phyloP scores from a whole-genome alignment of 2,329 filamentous ascomycete species.

The Fusarium fujikuroi region DNA sequence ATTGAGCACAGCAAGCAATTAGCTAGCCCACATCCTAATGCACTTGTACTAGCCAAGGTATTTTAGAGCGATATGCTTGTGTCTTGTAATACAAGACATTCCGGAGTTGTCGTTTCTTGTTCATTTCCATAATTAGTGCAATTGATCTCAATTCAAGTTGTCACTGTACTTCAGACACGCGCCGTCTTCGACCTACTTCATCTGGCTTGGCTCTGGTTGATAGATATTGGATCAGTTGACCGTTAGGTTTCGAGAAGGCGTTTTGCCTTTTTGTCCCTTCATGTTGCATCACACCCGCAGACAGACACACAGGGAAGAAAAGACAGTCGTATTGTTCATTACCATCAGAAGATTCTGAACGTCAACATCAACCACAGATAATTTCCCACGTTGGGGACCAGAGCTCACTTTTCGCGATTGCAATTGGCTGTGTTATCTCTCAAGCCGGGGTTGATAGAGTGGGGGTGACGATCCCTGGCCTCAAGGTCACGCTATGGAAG shows the following conservation, averaged over 20 bases:
- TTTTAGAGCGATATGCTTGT: neutral
- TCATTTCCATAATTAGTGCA: conserved; percentile 19
- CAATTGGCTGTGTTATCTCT: conserved; percentile 31
- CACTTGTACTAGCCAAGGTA: neutral
- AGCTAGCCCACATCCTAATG: neutral
- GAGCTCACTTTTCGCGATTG: neutral
- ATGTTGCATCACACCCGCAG: neutral
- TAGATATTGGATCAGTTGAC: neutral
- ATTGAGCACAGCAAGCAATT: neutral
- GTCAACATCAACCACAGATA: conserved; percentile 33
- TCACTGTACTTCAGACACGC: neutral
- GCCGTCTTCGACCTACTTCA: neutral
- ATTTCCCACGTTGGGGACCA: conserved; percentile 42
- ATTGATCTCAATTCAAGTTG: neutral
- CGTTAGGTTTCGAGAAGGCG: conserved; percentile 2
- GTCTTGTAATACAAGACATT: conserved; percentile 6
- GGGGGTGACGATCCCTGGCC: conserved; percentile 22
- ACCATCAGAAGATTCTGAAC: neutral
- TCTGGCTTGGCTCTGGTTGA: neutral
- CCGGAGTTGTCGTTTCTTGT: neutral
- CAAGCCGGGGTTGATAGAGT: conserved; percentile 18
- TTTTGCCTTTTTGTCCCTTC: conserved; percentile 24
- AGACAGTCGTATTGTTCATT: neutral
- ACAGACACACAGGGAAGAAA: neutral
- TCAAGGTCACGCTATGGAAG: conserved; percentile 10